A percentile compares a stretch with the other conserved stretches of the same genome.
Evolutionary conservation across 1,284 basidiomycete species (phyloP).

Genomic region (Golubevia pallescens): DNA sequence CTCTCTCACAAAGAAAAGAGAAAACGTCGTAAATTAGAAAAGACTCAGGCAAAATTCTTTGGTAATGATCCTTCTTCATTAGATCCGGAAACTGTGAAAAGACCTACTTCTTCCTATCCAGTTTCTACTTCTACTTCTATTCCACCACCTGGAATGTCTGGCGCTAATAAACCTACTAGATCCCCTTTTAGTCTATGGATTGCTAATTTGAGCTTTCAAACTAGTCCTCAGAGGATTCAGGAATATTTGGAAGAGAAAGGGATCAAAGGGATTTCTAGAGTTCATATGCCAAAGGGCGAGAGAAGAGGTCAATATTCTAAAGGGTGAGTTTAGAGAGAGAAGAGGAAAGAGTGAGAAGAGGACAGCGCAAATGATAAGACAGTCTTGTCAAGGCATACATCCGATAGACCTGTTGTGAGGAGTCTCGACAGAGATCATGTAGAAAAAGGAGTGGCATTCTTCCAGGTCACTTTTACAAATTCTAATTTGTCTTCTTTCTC

Average conservation of each 20-base stretch:
- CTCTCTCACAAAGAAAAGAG: constrained; percentile 56
- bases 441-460: constrained; percentile 11
- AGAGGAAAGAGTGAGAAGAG: no score
- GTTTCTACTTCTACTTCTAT: not conserved
- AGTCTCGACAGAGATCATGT: constrained; percentile 5
- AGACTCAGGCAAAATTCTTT: constrained; percentile 5
- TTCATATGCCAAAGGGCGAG: constrained; percentile 56
- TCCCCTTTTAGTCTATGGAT: constrained; percentile 44
- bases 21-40: constrained; percentile 45
- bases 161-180: constrained; percentile 2
- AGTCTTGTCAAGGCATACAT: constrained; percentile 13
- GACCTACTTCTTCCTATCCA: constrained; percentile 14
- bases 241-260: constrained; percentile 44
- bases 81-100: not conserved
- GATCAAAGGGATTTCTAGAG: constrained; percentile 43
- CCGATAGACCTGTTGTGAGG: not conserved
- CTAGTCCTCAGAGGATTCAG: constrained; percentile 30
- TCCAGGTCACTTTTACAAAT: no score
- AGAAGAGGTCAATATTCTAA: no score
- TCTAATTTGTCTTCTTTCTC: no score
- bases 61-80: no score
- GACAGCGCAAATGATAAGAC: constrained; percentile 6
- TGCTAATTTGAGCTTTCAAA: constrained; percentile 57
- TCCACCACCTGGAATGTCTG: constrained; percentile 15
- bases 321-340: no score